These are phyloP conservation scores for Geranium brycei DNA, from an alignment of 345 rosid genomes.

Conservation along the genomic window DNA sequence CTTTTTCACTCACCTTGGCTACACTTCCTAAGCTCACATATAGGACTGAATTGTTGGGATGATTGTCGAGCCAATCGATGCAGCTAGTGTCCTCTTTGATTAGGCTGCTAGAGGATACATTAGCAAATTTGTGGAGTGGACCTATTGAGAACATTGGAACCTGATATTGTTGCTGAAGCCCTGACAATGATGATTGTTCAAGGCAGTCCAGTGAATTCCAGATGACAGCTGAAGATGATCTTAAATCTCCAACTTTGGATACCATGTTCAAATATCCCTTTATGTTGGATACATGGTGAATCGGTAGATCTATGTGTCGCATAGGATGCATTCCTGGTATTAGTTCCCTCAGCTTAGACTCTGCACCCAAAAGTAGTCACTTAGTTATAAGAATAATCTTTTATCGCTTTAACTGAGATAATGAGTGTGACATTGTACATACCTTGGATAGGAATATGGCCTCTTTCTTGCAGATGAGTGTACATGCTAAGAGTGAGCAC, in stretches of 20 bases:
- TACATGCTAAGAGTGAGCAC: slow-evolving; percentile 5
- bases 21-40: slow-evolving; percentile 23
- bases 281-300: background rate
- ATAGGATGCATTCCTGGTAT: background rate
- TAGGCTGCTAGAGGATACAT: slow-evolving; percentile 1
- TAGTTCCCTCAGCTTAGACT: background rate
- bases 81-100: slow-evolving; percentile 13
- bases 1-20: slow-evolving; percentile 13
- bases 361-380: background rate
- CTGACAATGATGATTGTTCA: slow-evolving; percentile 7
- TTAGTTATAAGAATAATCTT: background rate
- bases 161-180: slow-evolving; percentile 2
- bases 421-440: background rate
- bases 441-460: slow-evolving; percentile 18
- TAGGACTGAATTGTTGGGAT: slow-evolving; percentile 13
- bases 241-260: background rate
- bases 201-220: slow-evolving; percentile 16
- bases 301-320: background rate
- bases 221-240: slow-evolving; percentile 13
- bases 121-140: slow-evolving; percentile 17
- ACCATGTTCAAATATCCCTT: background rate
- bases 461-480: slow-evolving; percentile 8
- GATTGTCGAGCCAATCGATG: slow-evolving; percentile 19
- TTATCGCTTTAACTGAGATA: background rate
- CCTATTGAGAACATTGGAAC: slow-evolving; percentile 12